Evolutionary conservation across 495 filamentous ascomycete genomes (phyloP).

Genomic region (Parathielavia hyrcaniae): DNA sequence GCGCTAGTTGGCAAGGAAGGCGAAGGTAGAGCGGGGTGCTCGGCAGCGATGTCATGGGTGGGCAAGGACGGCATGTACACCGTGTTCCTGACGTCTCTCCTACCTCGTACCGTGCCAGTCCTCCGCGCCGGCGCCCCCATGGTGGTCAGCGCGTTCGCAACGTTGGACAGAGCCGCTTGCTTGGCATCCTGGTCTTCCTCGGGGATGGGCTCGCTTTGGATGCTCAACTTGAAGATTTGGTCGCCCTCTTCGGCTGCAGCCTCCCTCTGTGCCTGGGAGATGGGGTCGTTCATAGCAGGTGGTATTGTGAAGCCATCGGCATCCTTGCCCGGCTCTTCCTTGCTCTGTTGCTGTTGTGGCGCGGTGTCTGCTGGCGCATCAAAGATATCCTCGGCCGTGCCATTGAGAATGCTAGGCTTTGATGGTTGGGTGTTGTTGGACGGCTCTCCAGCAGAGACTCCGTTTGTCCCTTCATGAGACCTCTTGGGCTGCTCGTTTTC

Average conservation of each 20-base stretch:
- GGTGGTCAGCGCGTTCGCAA: conserved; percentile 70
- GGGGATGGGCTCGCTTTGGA: conserved; percentile 84
- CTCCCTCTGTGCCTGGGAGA: conserved; percentile 75
- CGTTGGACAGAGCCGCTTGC: conserved; percentile 74
- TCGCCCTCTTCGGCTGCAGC: conserved; percentile 58
- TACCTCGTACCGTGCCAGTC: conserved; percentile 73
- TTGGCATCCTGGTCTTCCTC: conserved; percentile 88
- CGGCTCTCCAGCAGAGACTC: conserved; percentile 27
- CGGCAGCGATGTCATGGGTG: conserved; percentile 35
- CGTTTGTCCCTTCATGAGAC: conserved; percentile 43
- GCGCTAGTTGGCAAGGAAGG: conserved; percentile 38
- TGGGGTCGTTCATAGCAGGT: conserved; percentile 64
- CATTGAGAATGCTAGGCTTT: conserved; percentile 32
- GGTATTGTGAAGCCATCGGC: conserved; percentile 66
- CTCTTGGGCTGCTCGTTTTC: conserved; percentile 31
- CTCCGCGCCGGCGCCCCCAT: conserved; percentile 57
- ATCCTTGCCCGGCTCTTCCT: conserved; percentile 43
- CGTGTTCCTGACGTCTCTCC: conserved; percentile 85
- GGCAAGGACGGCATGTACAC: conserved; percentile 60
- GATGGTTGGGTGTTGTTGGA: conserved; percentile 27
- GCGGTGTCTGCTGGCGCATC: conserved; percentile 44
- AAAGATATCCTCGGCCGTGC: conserved; percentile 38
- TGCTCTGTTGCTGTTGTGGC: conserved; percentile 39
- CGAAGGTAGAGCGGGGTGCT: conserved; percentile 42
- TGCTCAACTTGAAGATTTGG: conserved; percentile 82